phyloP scores from a whole-genome alignment of 2,329 filamentous ascomycete species.

The Aureobasidium sp. region DNA sequence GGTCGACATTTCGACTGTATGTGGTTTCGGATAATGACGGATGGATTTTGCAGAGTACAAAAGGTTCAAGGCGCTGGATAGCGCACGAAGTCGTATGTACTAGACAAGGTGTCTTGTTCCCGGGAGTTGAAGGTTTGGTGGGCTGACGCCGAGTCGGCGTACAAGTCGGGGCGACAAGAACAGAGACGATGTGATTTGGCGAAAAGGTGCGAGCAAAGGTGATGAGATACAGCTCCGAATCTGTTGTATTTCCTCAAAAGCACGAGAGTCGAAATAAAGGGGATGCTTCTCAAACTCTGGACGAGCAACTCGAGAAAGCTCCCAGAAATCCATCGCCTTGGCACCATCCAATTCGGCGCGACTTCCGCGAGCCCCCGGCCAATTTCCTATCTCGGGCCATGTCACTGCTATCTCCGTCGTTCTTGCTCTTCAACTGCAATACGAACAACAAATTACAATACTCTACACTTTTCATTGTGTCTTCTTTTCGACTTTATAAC shows the following conservation, averaged over 20 bases:
- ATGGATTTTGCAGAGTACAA: background rate
- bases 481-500: background rate
- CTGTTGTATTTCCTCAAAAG: background rate
- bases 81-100: background rate
- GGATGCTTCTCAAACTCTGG: background rate
- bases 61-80: background rate
- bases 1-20: slow-evolving; percentile 1
- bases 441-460: background rate
- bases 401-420: background rate
- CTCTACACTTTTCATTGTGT: slow-evolving; percentile 1
- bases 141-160: background rate
- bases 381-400: background rate
- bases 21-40: background rate
- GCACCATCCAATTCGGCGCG: background rate
- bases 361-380: background rate
- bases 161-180: background rate
- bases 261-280: background rate
- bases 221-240: background rate
- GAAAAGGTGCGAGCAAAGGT: background rate
- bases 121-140: background rate
- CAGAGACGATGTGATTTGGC: background rate
- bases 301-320: background rate
- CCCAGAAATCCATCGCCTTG: background rate
- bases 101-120: background rate
- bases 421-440: background rate